A percentile compares a stretch with the other conserved stretches of the same genome.
These are phyloP conservation scores for Cordyceps pruinosa DNA, from an alignment of 2,329 filamentous ascomycete species.

Conservation along the genomic window DNA sequence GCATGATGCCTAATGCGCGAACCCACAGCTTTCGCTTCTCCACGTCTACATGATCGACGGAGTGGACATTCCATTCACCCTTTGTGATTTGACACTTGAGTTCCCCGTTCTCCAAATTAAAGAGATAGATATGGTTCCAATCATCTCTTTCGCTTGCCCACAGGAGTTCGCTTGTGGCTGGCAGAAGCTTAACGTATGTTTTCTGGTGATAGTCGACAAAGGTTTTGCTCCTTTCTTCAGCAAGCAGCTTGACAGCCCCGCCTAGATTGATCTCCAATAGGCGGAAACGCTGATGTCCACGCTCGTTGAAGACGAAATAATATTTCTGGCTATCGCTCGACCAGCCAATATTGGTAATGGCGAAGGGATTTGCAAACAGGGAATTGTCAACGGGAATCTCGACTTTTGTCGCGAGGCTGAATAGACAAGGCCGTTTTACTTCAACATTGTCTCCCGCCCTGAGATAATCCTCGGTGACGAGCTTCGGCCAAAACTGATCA, in stretches of 20 bases:
- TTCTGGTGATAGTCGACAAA: slow-evolving; percentile 20
- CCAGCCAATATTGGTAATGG: slow-evolving; percentile 20
- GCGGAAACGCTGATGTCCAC: slow-evolving; percentile 21
- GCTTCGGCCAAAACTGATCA: slow-evolving; percentile 23
- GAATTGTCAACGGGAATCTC: slow-evolving; percentile 19
- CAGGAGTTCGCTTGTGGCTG: slow-evolving; percentile 17
- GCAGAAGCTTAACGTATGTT: neutral
- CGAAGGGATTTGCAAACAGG: slow-evolving; percentile 21
- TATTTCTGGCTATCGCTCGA: slow-evolving; percentile 19
- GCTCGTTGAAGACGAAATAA: slow-evolving; percentile 23
- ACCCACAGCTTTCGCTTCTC: slow-evolving; percentile 18
- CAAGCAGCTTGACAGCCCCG: slow-evolving; percentile 17
- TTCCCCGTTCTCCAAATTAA: slow-evolving; percentile 13
- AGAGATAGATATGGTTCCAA: slow-evolving; percentile 24
- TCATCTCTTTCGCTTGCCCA: slow-evolving; percentile 25
- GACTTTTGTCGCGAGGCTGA: slow-evolving; percentile 15
- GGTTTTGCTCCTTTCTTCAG: slow-evolving; percentile 21
- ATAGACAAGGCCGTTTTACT: slow-evolving; percentile 21
- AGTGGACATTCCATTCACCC: slow-evolving; percentile 21
- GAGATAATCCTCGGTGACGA: slow-evolving; percentile 18
- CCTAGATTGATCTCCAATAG: slow-evolving; percentile 15
- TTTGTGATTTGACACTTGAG: slow-evolving; percentile 19
- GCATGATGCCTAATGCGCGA: slow-evolving; percentile 17
- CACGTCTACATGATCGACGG: slow-evolving; percentile 18
- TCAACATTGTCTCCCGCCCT: slow-evolving; percentile 22